Conservation (phyloP, 306 rosid genomes). For the Prunus padus region DNA sequence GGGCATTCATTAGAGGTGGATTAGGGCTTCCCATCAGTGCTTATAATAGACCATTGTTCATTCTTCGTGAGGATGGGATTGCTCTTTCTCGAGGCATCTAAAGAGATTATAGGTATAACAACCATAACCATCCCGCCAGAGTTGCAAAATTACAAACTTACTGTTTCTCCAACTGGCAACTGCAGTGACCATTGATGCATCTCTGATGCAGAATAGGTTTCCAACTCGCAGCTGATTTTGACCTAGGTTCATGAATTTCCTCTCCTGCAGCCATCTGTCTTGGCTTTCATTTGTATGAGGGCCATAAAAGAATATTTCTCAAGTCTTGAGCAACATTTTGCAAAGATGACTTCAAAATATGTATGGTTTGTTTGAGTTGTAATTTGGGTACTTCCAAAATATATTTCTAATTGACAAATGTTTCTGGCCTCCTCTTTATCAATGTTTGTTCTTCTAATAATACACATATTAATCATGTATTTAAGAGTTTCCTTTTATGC, state of each 20-base stretch:
- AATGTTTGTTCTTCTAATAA: not conserved
- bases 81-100: too few relatives aligned
- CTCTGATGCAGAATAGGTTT: not conserved
- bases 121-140: too few relatives aligned
- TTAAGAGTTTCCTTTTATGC: not conserved
- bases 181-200: too few relatives aligned
- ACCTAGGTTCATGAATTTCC: not conserved
- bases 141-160: too few relatives aligned
- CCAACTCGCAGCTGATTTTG: not conserved
- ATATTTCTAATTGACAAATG: not conserved
- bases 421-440: not conserved
- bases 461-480: not conserved
- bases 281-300: not conserved
- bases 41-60: too few relatives aligned
- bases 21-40: too few relatives aligned
- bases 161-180: too few relatives aligned
- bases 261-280: not conserved
- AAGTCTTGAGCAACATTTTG: too few relatives aligned
- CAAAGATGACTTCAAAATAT: not conserved
- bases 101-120: too few relatives aligned
- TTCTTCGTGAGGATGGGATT: too few relatives aligned
- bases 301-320: too few relatives aligned
- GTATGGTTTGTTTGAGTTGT: not conserved
- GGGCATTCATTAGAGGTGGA: too few relatives aligned
- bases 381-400: not conserved